Evolutionary conservation across 2,329 filamentous ascomycete species (phyloP).

Genomic region (Talaromyces albobiverticillius): DNA sequence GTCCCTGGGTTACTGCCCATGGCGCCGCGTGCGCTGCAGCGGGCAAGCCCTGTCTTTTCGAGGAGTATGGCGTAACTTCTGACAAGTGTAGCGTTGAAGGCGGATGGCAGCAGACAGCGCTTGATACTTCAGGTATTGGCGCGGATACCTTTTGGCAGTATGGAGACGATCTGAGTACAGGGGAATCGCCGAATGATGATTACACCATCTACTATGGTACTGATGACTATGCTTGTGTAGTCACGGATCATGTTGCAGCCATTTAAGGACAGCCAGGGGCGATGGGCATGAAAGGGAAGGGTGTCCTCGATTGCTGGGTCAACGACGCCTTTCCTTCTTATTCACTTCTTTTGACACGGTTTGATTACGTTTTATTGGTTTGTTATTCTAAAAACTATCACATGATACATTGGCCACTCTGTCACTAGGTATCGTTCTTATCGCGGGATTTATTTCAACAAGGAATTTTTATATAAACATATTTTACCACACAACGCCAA

Average conservation of each 20-base stretch:
- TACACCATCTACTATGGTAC: constrained; percentile 33
- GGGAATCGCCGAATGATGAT: constrained; percentile 27
- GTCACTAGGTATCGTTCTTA: no score
- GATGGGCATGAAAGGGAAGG: no score
- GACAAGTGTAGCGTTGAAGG: constrained; percentile 27
- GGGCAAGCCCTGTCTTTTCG: constrained; percentile 41
- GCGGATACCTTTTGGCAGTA: constrained; percentile 41
- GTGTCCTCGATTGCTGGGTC: no score
- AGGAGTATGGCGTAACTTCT: constrained; percentile 37
- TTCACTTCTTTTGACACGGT: no score
- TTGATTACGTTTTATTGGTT: no score
- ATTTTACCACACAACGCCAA: no score
- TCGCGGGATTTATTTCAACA: no score
- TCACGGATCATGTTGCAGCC: constrained; percentile 27
- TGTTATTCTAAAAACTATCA: no score
- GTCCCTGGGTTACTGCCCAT: constrained; percentile 48
- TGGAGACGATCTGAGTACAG: constrained; percentile 28
- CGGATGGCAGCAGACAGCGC: constrained; percentile 35
- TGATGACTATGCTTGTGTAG: constrained; percentile 28
- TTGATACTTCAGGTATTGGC: constrained; percentile 30
- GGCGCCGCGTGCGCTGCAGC: constrained; percentile 35
- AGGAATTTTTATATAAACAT: no score
- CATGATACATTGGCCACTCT: no score
- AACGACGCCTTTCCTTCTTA: no score
- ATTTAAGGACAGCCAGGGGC: neutral